These are phyloP conservation scores for Cryptococcus wingfieldii DNA, from an alignment of 1,284 basidiomycete genomes.

Conservation along the genomic window DNA sequence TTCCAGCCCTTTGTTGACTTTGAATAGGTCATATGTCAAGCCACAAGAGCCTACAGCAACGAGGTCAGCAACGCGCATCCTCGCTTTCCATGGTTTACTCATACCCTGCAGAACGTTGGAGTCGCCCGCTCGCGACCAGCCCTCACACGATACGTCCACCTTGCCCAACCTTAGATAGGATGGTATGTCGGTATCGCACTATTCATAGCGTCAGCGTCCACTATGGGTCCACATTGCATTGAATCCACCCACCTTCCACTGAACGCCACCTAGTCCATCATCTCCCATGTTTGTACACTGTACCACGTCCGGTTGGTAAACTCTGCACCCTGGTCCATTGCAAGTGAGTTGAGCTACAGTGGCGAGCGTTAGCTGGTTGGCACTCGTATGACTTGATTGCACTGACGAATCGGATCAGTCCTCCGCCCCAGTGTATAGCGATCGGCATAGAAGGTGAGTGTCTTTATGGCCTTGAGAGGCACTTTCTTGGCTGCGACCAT, in stretches of 20 bases:
- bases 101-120: slow-evolving; percentile 75
- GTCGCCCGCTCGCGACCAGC: slow-evolving; percentile 75
- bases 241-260: slow-evolving; percentile 65
- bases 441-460: slow-evolving; percentile 75
- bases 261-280: slow-evolving; percentile 62
- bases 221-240: too few species aligned
- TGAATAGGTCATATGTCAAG: slow-evolving; percentile 67
- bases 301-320: slow-evolving; percentile 78
- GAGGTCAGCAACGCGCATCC: background rate
- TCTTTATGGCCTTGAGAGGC: slow-evolving; percentile 62
- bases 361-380: background rate
- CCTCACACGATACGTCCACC: slow-evolving; percentile 82
- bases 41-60: slow-evolving; percentile 66
- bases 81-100: slow-evolving; percentile 9
- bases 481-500: slow-evolving; percentile 41
- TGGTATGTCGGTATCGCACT: slow-evolving; percentile 88
- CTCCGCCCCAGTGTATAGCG: slow-evolving; percentile 63
- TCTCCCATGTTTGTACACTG: slow-evolving; percentile 77
- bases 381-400: background rate
- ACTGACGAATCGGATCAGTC: slow-evolving; percentile 58
- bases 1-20: slow-evolving; percentile 29
- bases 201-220: slow-evolving; percentile 1
- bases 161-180: slow-evolving; percentile 71
- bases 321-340: slow-evolving; percentile 67
- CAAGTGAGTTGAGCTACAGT: slow-evolving; percentile 64